Conservation (phyloP, 257 asterid genomes). For the Lantana camara region DNA sequence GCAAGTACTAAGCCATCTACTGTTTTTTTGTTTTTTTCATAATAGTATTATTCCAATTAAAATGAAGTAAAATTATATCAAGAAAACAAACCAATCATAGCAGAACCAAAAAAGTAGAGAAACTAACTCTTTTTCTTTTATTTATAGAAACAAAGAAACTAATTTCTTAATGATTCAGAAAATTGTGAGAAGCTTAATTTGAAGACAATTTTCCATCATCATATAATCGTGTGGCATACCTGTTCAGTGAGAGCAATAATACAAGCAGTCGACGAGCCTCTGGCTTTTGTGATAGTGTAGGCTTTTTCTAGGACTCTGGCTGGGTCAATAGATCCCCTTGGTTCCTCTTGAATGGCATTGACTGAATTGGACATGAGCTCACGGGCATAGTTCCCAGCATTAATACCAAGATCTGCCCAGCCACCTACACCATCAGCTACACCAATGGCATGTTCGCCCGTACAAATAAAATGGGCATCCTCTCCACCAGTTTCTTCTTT, state of each 20-base stretch:
- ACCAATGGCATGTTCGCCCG: constrained; percentile 70
- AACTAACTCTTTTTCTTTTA: no score
- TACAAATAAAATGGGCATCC: constrained; percentile 87
- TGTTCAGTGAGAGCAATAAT: constrained; percentile 85
- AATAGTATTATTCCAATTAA: no score
- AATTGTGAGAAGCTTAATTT: constrained; percentile 2
- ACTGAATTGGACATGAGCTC: constrained; percentile 90
- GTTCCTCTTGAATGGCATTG: constrained; percentile 72
- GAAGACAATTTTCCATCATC: neutral
- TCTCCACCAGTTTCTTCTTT: constrained; percentile 98
- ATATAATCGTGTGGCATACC: constrained; percentile 40
- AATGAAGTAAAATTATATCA: no score
- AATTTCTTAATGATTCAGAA: constrained; percentile 2
- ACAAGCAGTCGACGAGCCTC: constrained; percentile 96
- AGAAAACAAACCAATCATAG: neutral
- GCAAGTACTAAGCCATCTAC: no score
- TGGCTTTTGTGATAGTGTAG: constrained; percentile 61
- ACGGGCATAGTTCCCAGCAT: constrained; percentile 85
- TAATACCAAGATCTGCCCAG: constrained; percentile 92
- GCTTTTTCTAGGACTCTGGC: constrained; percentile 92
- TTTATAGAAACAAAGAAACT: neutral
- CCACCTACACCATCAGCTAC: constrained; percentile 99
- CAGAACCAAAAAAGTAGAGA: constrained; percentile 1
- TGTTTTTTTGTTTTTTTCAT: no score
- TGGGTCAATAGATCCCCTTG: constrained; percentile 80